Evolutionary conservation across 345 rosid species (phyloP).

Genomic region (rapeseed (Brassica napus)): Da-Ae NC_063445.1:47438001-47438500

Average conservation of each 20-base stretch:
- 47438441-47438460: conserved; percentile 26
- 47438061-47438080: background rate
- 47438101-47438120: background rate
- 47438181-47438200: background rate
- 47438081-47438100: background rate
- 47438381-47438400: conserved; percentile 42
- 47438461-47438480: conserved; percentile 9
- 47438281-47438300: background rate
- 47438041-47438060: no score
- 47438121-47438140: background rate
- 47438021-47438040: no score
- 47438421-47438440: conserved; percentile 47
- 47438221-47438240: conserved; percentile 5
- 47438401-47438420: conserved; percentile 33
- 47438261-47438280: conserved; percentile 21
- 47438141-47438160: background rate
- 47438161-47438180: background rate
- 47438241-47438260: background rate
- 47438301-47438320: background rate
- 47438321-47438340: conserved; percentile 8
- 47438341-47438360: background rate
- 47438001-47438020: no score
- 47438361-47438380: conserved; percentile 45
- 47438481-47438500: conserved; percentile 13
- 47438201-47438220: conserved; percentile 13